Evolutionary conservation across 768 basidiomycete genomes (phyloP).

Genomic region (Suillus bovinus): DNA sequence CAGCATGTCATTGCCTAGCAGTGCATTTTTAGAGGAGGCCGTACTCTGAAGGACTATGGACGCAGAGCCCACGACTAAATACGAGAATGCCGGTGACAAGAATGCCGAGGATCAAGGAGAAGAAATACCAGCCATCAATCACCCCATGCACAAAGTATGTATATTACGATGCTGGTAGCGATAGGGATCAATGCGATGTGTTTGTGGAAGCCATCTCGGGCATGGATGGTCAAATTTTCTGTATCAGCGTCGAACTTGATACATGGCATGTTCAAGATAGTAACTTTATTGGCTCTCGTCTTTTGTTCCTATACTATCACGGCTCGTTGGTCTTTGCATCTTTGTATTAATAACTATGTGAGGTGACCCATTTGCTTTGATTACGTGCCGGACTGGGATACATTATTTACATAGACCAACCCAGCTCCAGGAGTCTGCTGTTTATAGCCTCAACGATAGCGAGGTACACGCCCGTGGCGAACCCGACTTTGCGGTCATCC

Average conservation of each 20-base stretch:
- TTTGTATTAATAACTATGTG: slow-evolving; percentile 29
- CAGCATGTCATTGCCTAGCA: slow-evolving; percentile 19
- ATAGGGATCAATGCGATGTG: slow-evolving; percentile 26
- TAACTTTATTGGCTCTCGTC: slow-evolving; percentile 23
- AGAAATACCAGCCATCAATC: slow-evolving; percentile 34
- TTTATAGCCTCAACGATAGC: no score
- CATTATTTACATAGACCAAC: no score
- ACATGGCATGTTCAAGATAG: slow-evolving; percentile 18
- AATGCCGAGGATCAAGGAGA: slow-evolving; percentile 32
- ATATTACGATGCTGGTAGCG: slow-evolving; percentile 21
- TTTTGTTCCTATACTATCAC: slow-evolving; percentile 15
- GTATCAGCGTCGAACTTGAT: slow-evolving; percentile 8
- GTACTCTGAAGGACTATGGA: slow-evolving; percentile 10
- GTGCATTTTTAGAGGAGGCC: slow-evolving; percentile 11
- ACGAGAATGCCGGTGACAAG: slow-evolving; percentile 29
- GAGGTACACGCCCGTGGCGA: no score
- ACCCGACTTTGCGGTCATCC: no score
- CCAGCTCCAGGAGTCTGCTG: no score
- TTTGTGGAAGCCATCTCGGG: slow-evolving; percentile 5
- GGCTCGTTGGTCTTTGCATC: no score
- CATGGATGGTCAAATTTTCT: slow-evolving; percentile 8
- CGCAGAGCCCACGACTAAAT: slow-evolving; percentile 25
- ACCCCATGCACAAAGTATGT: slow-evolving; percentile 23
- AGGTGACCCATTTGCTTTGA: slow-evolving; percentile 32
- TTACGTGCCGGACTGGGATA: slow-evolving; percentile 28